phyloP scores from a whole-genome alignment of 2,329 filamentous ascomycete species.

The Microdochium nivale region DNA sequence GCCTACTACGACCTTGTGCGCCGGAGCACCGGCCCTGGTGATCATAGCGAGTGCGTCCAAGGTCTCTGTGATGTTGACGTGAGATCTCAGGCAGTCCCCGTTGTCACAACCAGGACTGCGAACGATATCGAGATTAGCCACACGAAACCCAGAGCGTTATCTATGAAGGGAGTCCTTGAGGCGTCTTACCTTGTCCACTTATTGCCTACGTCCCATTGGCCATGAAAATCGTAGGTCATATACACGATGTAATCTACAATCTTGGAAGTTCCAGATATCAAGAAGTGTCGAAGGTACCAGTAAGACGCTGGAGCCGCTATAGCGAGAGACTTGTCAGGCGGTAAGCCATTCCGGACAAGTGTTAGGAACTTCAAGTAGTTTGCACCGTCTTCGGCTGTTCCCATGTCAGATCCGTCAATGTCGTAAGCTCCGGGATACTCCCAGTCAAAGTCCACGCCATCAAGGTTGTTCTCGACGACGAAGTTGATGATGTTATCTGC shows the following conservation, averaged over 20 bases:
- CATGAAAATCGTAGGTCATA: constrained; percentile 12
- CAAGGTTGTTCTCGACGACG: constrained; percentile 12
- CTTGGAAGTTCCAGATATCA: constrained; percentile 7
- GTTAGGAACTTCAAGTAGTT: constrained; percentile 7
- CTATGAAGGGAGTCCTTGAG: background rate
- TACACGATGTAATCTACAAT: constrained; percentile 14
- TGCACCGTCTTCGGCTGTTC: constrained; percentile 5
- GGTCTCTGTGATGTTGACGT: constrained; percentile 30
- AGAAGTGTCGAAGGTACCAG: constrained; percentile 15
- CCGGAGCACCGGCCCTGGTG: constrained; percentile 21
- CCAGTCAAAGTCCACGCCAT: constrained; percentile 28
- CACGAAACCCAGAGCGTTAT: background rate
- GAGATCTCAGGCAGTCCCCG: constrained; percentile 23
- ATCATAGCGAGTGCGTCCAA: constrained; percentile 22
- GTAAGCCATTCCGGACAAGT: constrained; percentile 1
- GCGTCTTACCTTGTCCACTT: background rate
- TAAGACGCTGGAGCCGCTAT: constrained; percentile 14
- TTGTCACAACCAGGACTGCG: background rate
- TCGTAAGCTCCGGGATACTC: constrained; percentile 17
- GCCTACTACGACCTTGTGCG: constrained; percentile 21
- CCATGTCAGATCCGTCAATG: background rate
- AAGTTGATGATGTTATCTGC: constrained; percentile 13
- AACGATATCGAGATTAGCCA: background rate
- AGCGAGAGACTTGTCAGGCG: constrained; percentile 5
- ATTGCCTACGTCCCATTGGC: constrained; percentile 10